phyloP scores from a whole-genome alignment of 495 filamentous ascomycete genomes.

The Lindgomyces ingoldianus region DNA sequence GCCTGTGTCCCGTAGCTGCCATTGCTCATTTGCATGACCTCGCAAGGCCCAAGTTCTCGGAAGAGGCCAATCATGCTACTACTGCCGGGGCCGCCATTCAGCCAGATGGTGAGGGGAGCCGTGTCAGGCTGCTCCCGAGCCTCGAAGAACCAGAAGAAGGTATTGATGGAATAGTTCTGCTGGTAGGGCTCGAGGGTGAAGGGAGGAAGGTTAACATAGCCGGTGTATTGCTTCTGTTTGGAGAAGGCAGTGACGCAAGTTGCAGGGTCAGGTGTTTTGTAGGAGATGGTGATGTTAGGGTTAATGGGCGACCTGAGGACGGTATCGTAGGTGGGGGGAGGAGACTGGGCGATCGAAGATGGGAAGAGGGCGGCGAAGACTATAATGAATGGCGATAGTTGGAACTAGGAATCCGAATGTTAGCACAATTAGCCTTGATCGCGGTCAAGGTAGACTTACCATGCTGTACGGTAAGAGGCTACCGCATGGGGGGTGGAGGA shows the following conservation, averaged over 20 bases:
- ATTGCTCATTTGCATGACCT: slow-evolving; percentile 44
- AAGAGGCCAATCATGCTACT: slow-evolving; percentile 35
- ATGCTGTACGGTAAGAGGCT: background rate
- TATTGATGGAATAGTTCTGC: slow-evolving; percentile 68
- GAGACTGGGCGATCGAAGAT: slow-evolving; percentile 22
- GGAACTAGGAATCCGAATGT: slow-evolving; percentile 12
- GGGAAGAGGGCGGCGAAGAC: slow-evolving; percentile 1
- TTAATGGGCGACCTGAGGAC: slow-evolving; percentile 59
- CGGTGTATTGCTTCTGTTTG: slow-evolving; percentile 41
- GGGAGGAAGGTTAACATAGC: slow-evolving; percentile 54
- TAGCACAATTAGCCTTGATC: background rate
- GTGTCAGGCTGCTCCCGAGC: slow-evolving; percentile 58
- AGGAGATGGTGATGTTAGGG: slow-evolving; percentile 60
- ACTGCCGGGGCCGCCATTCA: slow-evolving; percentile 50
- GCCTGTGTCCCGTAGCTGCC: slow-evolving; percentile 45
- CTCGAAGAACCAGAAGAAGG: slow-evolving; percentile 77
- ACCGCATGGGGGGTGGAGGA: no score
- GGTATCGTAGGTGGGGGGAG: slow-evolving; percentile 48
- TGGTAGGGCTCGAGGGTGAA: slow-evolving; percentile 46
- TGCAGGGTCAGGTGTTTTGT: slow-evolving; percentile 57
- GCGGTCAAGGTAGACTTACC: no score
- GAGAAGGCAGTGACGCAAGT: slow-evolving; percentile 42
- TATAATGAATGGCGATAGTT: slow-evolving; percentile 32
- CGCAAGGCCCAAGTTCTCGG: slow-evolving; percentile 41
- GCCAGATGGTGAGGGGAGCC: slow-evolving; percentile 65